Conservation (phyloP, 345 rosid species). For the Cardamine resedifolia region DNA sequence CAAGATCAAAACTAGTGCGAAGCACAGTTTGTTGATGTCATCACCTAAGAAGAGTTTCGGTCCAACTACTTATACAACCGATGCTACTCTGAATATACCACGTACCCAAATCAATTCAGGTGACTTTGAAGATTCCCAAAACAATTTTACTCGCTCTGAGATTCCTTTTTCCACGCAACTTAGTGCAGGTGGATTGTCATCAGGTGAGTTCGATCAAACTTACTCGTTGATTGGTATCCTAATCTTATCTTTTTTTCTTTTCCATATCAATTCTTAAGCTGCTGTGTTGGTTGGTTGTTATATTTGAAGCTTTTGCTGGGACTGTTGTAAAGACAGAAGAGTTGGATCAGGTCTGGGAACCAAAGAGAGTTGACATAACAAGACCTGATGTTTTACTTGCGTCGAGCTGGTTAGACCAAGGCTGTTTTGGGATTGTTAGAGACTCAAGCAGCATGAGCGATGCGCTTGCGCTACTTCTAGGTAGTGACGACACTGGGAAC, state of each 20-base stretch:
- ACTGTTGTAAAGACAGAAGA: slow-evolving; percentile 31
- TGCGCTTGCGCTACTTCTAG: slow-evolving; percentile 66
- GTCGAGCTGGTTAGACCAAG: slow-evolving; percentile 75
- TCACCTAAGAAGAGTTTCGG: slow-evolving; percentile 63
- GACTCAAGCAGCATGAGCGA: slow-evolving; percentile 58
- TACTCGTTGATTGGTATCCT: slow-evolving; percentile 1
- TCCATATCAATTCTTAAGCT: slow-evolving; percentile 1
- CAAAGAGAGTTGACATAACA: slow-evolving; percentile 39
- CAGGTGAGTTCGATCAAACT: slow-evolving; percentile 59
- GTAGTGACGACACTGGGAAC: slow-evolving; percentile 67
- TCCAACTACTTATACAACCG: slow-evolving; percentile 49
- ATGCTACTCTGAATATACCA: slow-evolving; percentile 10
- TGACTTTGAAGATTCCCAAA: slow-evolving; percentile 54
- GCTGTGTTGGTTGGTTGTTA: slow-evolving; percentile 2
- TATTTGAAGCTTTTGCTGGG: slow-evolving; percentile 22
- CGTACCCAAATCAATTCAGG: slow-evolving; percentile 55
- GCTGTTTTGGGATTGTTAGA: slow-evolving; percentile 46
- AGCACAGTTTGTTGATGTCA: slow-evolving; percentile 51
- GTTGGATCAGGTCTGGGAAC: slow-evolving; percentile 32
- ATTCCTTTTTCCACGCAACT: slow-evolving; percentile 59
- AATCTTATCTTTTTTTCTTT: slow-evolving; percentile 7
- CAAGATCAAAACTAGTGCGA: slow-evolving; percentile 60
- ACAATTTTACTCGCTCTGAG: slow-evolving; percentile 62
- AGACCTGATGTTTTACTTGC: slow-evolving; percentile 67
- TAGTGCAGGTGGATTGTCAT: slow-evolving; percentile 57